Evolutionary conservation across 345 rosid genomes (phyloP).

Genomic region (Raphanus raphanistrum): DNA sequence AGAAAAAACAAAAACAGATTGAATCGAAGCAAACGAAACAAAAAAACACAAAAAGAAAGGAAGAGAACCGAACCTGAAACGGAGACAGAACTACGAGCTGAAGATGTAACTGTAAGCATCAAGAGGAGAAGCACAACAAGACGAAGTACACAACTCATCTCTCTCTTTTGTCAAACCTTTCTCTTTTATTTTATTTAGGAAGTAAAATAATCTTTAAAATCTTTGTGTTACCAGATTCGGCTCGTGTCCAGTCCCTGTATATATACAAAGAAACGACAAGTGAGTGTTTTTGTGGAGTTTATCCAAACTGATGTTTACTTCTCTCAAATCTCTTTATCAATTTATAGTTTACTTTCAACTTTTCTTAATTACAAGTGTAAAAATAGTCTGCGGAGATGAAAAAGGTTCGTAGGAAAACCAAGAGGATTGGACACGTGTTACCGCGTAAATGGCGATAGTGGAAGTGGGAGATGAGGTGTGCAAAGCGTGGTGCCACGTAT

Average conservation of each 20-base stretch:
- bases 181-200: background rate
- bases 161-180: conserved; percentile 3
- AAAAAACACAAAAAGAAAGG: background rate
- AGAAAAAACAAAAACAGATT: background rate
- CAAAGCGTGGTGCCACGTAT: conserved; percentile 29
- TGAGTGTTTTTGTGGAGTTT: conserved; percentile 27
- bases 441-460: background rate
- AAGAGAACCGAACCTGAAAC: conserved; percentile 33
- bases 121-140: conserved; percentile 25
- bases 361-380: background rate
- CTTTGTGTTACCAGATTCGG: background rate
- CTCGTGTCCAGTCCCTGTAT: background rate
- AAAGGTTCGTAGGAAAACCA: conserved; percentile 9
- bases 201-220: background rate
- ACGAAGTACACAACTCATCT: conserved; percentile 33
- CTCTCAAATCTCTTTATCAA: conserved; percentile 18
- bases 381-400: background rate
- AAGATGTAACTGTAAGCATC: conserved; percentile 17
- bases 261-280: conserved; percentile 28
- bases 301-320: conserved; percentile 26
- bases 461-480: conserved; percentile 35
- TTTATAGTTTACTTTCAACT: conserved; percentile 16
- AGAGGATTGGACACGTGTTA: conserved; percentile 17
- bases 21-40: background rate
- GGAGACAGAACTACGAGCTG: conserved; percentile 27